phyloP scores from a whole-genome alignment of 257 asterid genomes.

The Solanum chmielewskii region DNA sequence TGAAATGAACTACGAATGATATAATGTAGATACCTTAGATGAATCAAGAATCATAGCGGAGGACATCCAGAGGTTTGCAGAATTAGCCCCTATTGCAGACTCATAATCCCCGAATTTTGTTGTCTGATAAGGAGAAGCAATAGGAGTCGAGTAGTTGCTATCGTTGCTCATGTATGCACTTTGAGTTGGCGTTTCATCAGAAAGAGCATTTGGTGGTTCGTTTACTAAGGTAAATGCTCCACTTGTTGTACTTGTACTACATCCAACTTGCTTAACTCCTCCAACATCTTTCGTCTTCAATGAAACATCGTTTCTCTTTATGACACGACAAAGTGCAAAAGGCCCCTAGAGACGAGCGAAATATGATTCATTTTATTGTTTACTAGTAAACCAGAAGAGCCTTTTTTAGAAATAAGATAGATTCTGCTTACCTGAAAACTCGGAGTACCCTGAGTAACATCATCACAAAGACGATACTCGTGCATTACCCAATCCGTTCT shows the following conservation, averaged over 20 bases:
- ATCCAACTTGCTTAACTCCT: conserved; percentile 16
- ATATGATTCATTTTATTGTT: neutral
- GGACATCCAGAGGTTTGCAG: conserved; percentile 14
- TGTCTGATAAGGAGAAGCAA: conserved; percentile 19
- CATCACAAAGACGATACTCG: conserved; percentile 41
- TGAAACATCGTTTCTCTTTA: conserved; percentile 21
- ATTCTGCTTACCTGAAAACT: neutral
- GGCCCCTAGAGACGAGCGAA: conserved; percentile 14
- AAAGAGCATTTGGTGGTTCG: conserved; percentile 11
- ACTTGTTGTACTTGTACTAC: neutral
- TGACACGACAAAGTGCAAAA: conserved; percentile 32
- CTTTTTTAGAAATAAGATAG: neutral
- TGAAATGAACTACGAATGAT: neutral
- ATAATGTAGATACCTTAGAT: conserved; percentile 13
- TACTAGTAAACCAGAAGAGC: neutral
- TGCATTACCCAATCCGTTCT: conserved; percentile 50
- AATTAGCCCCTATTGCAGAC: conserved; percentile 7
- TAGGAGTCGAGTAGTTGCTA: conserved; percentile 27
- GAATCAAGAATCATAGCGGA: conserved; percentile 25
- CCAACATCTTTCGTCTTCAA: conserved; percentile 8
- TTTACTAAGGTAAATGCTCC: conserved; percentile 1
- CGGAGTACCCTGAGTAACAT: conserved; percentile 9
- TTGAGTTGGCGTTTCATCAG: conserved; percentile 12
- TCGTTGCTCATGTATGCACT: neutral
- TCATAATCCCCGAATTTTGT: conserved; percentile 9